These are phyloP conservation scores for Yamadazyma endophytica DNA, from an alignment of 805 yeast genomes.

Conservation along the genomic window DNA sequence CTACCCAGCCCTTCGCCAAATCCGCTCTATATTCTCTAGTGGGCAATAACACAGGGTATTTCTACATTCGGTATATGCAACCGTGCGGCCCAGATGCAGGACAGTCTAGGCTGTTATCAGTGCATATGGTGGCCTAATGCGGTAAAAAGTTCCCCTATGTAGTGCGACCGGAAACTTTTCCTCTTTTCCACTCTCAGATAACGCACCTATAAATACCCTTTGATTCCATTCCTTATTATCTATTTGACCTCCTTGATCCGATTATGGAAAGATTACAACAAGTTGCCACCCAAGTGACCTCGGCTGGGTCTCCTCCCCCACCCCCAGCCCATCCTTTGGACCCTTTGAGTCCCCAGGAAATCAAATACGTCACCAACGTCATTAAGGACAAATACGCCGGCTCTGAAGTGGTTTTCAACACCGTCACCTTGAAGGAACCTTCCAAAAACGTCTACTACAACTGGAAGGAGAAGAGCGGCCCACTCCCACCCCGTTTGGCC, in stretches of 20 bases:
- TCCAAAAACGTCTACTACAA: constrained; percentile 55
- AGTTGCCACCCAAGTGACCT: constrained; percentile 58
- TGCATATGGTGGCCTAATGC: not conserved
- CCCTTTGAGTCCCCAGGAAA: constrained; percentile 63
- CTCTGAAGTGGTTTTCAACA: constrained; percentile 52
- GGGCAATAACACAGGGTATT: no score
- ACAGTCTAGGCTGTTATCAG: not conserved
- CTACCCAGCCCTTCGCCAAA: no score
- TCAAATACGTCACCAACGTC: constrained; percentile 51
- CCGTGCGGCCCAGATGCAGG: not conserved
- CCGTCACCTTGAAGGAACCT: constrained; percentile 70
- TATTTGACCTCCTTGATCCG: not conserved
- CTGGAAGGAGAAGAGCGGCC: constrained; percentile 61
- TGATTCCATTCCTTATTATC: not conserved
- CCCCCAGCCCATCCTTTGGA: constrained; percentile 65
- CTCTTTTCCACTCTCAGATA: not conserved
- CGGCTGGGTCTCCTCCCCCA: constrained; percentile 50
- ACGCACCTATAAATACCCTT: not conserved
- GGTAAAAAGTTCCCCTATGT: not conserved
- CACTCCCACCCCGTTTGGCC: constrained; percentile 66
- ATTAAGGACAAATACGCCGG: constrained; percentile 48
- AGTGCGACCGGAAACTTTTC: not conserved
- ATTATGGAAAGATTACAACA: constrained; percentile 63
- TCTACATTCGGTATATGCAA: not conserved
- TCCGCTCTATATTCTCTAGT: no score